Base-by-base conservation (phyloP, 2,329 filamentous ascomycete species). In the Amphichorda felina region DNA sequence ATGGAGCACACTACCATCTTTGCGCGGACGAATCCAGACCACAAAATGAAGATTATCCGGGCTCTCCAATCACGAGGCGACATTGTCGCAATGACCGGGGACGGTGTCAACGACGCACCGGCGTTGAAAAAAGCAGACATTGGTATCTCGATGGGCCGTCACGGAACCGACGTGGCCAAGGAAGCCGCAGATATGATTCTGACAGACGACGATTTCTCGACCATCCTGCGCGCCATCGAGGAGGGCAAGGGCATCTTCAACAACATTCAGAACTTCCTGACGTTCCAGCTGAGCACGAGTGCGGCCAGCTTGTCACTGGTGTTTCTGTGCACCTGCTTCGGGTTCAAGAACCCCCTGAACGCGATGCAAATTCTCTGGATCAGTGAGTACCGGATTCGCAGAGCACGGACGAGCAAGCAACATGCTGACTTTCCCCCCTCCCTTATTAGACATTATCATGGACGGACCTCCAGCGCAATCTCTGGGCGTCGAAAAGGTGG, bases 341-440 rank as follows among this genome's bases (percentile, higher is more conserved):
- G 91, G 27, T 91, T 93, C 63, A 88, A 86, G 60, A 94, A 91
- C 54, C 93, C 91, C 31, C 69, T 98, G 41, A 98, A 98, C 55
- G 87, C 91, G 34, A 98, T 98, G 91, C 91, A 98, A 63, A 98
- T 98, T 64, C 72, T 98, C 29, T 98, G 91, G 91, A 98, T 98
- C 51, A 98, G 89, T 95, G 65, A 64, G 86, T 73, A 10, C 21
- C 21, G 6, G 21, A 24, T 24, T 24, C 6, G 10, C 21, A 6
- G 21, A 24, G 6, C 10, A 10, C 6, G 21, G 6, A 24, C 21
- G 21, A 24, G 21, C 21, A 10, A 6, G 8, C 16, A 31, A 30
- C 11, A 7, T 8, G 13, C 41, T 50, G 41, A 54, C 37, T 31
- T 14, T 24, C 25, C n/a, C 16, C 9, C 47, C n/a, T n/a, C n/a